phyloP scores from a whole-genome alignment of 805 yeast genomes.

The Candida loeiensis region DNA sequence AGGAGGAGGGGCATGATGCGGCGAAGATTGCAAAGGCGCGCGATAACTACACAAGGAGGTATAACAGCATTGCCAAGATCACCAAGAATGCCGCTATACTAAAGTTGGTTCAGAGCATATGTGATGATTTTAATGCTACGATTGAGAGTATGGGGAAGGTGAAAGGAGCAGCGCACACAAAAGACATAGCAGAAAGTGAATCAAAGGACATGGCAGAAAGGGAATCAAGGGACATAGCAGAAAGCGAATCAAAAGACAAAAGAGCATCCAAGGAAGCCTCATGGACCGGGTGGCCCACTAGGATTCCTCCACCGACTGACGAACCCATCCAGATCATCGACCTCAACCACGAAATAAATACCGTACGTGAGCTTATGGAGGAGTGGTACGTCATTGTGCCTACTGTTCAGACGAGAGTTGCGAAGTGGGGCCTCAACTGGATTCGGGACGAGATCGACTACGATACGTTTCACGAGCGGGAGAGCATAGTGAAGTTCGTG shows the following conservation, averaged over 20 bases:
- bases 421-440: slow-evolving; percentile 15
- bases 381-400: slow-evolving; percentile 15
- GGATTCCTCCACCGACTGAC: slow-evolving; percentile 7
- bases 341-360: slow-evolving; percentile 14
- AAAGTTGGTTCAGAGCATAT: slow-evolving; percentile 1
- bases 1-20: background rate
- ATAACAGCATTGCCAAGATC: slow-evolving; percentile 4
- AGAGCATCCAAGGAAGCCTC: background rate
- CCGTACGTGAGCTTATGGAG: slow-evolving; percentile 13
- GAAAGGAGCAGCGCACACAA: background rate
- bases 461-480: slow-evolving; percentile 13
- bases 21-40: background rate
- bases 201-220: background rate
- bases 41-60: background rate
- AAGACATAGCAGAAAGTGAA: background rate
- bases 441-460: slow-evolving; percentile 14
- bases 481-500: slow-evolving; percentile 11
- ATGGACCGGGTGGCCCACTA: slow-evolving; percentile 3
- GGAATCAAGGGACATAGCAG: background rate
- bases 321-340: slow-evolving; percentile 11
- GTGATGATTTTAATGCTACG: slow-evolving; percentile 1
- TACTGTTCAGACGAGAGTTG: slow-evolving; percentile 10
- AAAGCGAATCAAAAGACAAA: background rate
- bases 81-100: slow-evolving; percentile 3
- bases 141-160: background rate